Conservation (phyloP, 192 early-diverging fungal genomes). For the Chytriomyces confervae region DNA sequence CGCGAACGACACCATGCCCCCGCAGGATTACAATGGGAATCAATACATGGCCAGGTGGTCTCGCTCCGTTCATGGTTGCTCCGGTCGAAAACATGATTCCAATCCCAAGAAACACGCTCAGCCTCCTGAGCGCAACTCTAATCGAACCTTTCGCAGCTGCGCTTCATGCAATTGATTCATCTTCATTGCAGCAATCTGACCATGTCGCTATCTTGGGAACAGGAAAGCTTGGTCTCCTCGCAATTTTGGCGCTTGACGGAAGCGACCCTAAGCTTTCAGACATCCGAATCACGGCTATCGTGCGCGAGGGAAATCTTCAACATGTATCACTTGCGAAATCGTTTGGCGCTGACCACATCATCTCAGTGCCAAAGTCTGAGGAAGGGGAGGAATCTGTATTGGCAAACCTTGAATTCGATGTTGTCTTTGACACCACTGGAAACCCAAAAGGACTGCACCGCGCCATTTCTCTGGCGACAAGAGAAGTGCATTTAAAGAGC, state of each 20-base stretch:
- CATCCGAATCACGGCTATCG: constrained; percentile 23
- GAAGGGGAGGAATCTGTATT: not conserved
- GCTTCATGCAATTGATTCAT: constrained; percentile 18
- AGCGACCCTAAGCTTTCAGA: not conserved
- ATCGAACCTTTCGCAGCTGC: constrained; percentile 39
- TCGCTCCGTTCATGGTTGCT: constrained; percentile 21
- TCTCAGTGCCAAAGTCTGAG: constrained; percentile 1
- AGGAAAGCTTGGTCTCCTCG: constrained; percentile 26
- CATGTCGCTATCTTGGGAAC: constrained; percentile 18
- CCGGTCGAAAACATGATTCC: constrained; percentile 22
- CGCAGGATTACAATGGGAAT: constrained; percentile 34
- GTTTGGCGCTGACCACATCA: constrained; percentile 29
- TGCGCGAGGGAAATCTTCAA: not conserved
- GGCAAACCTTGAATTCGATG: constrained; percentile 18
- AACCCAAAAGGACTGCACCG: constrained; percentile 14
- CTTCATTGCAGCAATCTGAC: not conserved
- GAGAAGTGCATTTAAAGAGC: constrained; percentile 34
- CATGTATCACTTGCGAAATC: constrained; percentile 5
- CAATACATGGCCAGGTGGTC: constrained; percentile 33
- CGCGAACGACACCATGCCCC: constrained; percentile 24
- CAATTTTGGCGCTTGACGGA: constrained; percentile 16
- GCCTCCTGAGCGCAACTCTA: not conserved
- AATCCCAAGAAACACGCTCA: constrained; percentile 12
- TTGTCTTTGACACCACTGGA: constrained; percentile 38
- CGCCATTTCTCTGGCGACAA: constrained; percentile 19